Conservation (phyloP, 495 filamentous ascomycete species). For the Xylaria curta region DNA sequence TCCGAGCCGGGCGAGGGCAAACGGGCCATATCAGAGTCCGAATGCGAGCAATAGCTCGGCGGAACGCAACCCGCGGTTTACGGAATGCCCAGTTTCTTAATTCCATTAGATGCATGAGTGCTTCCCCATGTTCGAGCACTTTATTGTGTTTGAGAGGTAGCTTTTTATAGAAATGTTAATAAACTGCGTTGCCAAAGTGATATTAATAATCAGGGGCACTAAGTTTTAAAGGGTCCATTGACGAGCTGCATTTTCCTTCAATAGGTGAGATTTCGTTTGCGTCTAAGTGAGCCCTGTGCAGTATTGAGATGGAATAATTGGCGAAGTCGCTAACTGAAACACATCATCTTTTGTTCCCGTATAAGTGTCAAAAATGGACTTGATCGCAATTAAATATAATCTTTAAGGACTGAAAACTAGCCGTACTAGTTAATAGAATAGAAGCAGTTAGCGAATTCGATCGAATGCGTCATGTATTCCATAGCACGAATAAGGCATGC, state of each 20-base stretch:
- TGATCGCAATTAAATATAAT: not conserved
- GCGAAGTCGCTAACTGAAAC: no score
- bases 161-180: not conserved
- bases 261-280: no score
- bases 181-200: not conserved
- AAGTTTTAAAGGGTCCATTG: no score
- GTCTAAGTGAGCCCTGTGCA: no score
- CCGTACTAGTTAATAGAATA: no score
- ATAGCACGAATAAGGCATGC: no score
- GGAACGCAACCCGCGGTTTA: not conserved
- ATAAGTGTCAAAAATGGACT: no score
- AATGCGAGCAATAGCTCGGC: not conserved
- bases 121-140: not conserved
- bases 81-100: not conserved
- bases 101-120: not conserved
- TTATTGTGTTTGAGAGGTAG: not conserved
- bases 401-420: not conserved
- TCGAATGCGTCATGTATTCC: no score
- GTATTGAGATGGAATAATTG: no score
- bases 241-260: no score
- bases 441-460: no score
- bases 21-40: conserved; percentile 1
- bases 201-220: not conserved
- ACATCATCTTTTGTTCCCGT: no score
- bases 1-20: not conserved